Conservation (phyloP, 1,139 yeast genomes). For the Yamadazyma atlantica region DNA sequence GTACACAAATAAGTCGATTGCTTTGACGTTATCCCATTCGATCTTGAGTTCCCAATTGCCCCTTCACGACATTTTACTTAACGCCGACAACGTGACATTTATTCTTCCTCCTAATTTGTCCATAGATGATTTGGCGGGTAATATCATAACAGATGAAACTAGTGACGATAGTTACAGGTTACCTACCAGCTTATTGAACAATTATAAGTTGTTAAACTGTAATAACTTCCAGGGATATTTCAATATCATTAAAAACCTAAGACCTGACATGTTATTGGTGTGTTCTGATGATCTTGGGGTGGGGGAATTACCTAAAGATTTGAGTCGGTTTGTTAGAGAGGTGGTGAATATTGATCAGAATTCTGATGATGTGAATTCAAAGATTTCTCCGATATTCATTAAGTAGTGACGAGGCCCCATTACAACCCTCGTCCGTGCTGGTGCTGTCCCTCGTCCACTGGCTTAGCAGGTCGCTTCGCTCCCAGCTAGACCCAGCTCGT, state of each 20-base stretch:
- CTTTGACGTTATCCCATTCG: conserved; percentile 45
- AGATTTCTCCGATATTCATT: conserved; percentile 14
- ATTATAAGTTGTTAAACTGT: conserved; percentile 44
- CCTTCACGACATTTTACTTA: conserved; percentile 37
- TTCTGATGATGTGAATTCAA: conserved; percentile 14
- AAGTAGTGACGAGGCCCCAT: conserved; percentile 7
- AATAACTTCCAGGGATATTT: conserved; percentile 45
- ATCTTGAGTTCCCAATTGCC: conserved; percentile 41
- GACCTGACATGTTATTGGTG: conserved; percentile 43
- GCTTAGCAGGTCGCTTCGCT: no score
- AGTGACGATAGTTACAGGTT: conserved; percentile 12
- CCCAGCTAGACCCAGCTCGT: no score
- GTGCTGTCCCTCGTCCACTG: no score
- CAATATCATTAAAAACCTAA: conserved; percentile 40
- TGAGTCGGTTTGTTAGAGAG: conserved; percentile 40
- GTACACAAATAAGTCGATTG: conserved; percentile 38
- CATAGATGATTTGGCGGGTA: conserved; percentile 36
- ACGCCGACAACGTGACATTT: conserved; percentile 44
- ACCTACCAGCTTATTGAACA: conserved; percentile 23
- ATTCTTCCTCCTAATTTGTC: conserved; percentile 48
- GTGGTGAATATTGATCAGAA: conserved; percentile 27
- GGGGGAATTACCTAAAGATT: conserved; percentile 33
- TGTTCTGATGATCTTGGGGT: conserved; percentile 49
- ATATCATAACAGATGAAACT: conserved; percentile 6
- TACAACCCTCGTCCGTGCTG: no score